Base-by-base conservation (phyloP, 768 basidiomycete genomes). In the Nidularia pulvinata region DNA sequence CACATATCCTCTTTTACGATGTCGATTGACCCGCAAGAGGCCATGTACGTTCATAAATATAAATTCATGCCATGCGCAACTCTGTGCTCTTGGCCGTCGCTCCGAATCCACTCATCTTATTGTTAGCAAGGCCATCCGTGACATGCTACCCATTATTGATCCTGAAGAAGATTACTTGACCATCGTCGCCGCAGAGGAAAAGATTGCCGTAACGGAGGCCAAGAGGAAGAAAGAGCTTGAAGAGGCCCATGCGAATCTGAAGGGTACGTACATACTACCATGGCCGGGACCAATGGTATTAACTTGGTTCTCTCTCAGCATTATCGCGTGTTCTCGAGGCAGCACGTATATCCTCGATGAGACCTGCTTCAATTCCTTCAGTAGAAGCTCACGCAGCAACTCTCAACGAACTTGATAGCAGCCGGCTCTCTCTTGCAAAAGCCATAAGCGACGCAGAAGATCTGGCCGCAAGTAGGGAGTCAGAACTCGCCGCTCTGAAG, bases 121-220 rank as follows among this genome's bases (percentile, higher is more conserved):
- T 33, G 46, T 9, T 55, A 91, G 89, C 48, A 84, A 85, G 58
- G 80, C 86, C 14, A 83, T 91, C 46, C 78, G 77, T 57, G 85
- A 84, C 55, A 88, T 91, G 81, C 72, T 81, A 33, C 78, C 81
- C 3, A 84, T 91, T 53, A 88, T 93, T 51, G 85, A 89, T 61
- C 88, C 89, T 9, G 85, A 88, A 43, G 88, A 91, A 50, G 91
- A 93, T 66, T 91, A 84, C 63, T 70, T 87, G 53, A 86, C 87
- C 10, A 89, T 93, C 48, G 83, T 85, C 13, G 82, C 80, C 6
- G 85, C 89, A 6, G 88, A 92, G 59, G 84, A 91, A 54, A 84
- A 79, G 57, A 84, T 90, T 63, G 79, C 79, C 11, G 59, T 76
- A 6, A 82, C 82, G 7, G 82, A 86, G 55, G 71, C 78, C 6